phyloP scores from a whole-genome alignment of 2,329 filamentous ascomycete species.

The Botrytis fragariae region DNA sequence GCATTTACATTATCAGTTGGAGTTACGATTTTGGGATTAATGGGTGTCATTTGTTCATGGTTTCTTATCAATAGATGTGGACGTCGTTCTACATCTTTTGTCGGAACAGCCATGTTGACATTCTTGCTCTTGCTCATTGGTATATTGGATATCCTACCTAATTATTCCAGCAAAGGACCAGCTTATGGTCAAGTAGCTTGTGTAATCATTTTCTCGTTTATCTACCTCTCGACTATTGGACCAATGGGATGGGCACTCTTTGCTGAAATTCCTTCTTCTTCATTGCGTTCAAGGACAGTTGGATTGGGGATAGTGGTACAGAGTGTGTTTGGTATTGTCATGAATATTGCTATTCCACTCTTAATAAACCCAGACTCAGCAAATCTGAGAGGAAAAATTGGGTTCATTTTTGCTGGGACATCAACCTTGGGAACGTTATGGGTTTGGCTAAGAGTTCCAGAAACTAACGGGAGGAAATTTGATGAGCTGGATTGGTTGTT shows the following conservation, averaged over 20 bases:
- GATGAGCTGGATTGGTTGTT: slow-evolving; percentile 20
- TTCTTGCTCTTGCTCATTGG: slow-evolving; percentile 13
- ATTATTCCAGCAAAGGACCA: slow-evolving; percentile 8
- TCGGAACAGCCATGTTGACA: slow-evolving; percentile 12
- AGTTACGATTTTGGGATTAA: slow-evolving; percentile 9
- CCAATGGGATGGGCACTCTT: slow-evolving; percentile 20
- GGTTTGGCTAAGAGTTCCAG: slow-evolving; percentile 16
- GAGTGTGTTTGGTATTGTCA: slow-evolving; percentile 14
- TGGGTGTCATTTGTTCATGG: slow-evolving; percentile 19
- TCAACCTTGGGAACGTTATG: background rate
- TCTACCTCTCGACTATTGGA: slow-evolving; percentile 15
- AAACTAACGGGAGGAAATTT: slow-evolving; percentile 12
- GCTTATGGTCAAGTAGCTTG: slow-evolving; percentile 18
- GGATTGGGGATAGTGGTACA: slow-evolving; percentile 19
- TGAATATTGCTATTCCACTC: slow-evolving; percentile 18
- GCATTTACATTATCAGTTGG: slow-evolving; percentile 38
- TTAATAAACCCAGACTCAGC: slow-evolving; percentile 19
- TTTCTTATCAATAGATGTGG: slow-evolving; percentile 18
- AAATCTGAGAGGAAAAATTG: slow-evolving; percentile 17
- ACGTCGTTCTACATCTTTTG: slow-evolving; percentile 19
- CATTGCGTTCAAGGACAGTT: slow-evolving; percentile 14
- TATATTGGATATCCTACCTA: slow-evolving; percentile 18
- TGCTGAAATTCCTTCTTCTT: slow-evolving; percentile 16
- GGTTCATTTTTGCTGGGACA: slow-evolving; percentile 17
- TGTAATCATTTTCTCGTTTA: slow-evolving; percentile 17